Evolutionary conservation across 1,139 yeast species (phyloP).

Genomic region (Pneumocystis canis): DNA sequence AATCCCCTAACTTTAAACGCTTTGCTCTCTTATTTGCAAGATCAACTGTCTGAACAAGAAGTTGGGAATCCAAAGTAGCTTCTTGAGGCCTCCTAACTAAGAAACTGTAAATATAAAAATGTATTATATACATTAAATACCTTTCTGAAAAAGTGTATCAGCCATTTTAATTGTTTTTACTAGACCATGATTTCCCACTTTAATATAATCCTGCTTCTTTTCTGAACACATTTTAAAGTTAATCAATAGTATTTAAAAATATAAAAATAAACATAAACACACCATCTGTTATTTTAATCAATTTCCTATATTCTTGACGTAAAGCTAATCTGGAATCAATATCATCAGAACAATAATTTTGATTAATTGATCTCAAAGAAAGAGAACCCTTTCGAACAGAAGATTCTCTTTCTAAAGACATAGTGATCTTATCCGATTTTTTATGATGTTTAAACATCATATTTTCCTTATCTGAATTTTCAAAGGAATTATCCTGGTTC

Average conservation of each 20-base stretch:
- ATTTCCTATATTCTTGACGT: not conserved
- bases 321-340: not conserved
- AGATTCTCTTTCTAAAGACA: not conserved
- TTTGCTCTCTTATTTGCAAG: conserved; percentile 12
- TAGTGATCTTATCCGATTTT: not conserved
- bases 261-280: not conserved
- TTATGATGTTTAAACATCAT: not conserved
- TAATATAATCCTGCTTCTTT: not conserved
- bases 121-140: not conserved
- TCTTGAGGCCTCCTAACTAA: conserved; percentile 8
- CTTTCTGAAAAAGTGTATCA: not conserved
- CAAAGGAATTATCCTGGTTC: not conserved
- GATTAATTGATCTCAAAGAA: not conserved
- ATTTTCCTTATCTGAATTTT: not conserved
- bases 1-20: conserved; percentile 10
- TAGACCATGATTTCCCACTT: not conserved
- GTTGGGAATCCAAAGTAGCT: conserved; percentile 13
- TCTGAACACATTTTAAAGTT: not conserved
- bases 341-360: not conserved
- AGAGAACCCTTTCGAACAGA: not conserved
- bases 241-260: not conserved
- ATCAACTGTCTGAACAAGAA: conserved; percentile 10
- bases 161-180: not conserved
- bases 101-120: not conserved
- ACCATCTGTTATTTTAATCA: not conserved